Base-by-base conservation (phyloP, 345 rosid species). In the Combretum micranthum region DNA sequence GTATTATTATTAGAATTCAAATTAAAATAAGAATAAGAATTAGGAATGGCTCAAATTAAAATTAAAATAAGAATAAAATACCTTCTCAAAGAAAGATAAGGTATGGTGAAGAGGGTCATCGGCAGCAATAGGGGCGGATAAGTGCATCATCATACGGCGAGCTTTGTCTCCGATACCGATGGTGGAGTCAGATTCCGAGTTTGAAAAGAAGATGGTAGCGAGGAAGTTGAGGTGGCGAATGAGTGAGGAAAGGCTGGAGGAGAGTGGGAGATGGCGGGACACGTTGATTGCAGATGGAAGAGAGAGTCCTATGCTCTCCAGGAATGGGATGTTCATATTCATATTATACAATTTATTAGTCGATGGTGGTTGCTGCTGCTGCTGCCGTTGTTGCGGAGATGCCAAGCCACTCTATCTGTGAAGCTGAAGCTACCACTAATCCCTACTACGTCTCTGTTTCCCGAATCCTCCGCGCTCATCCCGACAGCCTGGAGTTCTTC, bases 11-110 rank as follows among this genome's bases (percentile, higher is more conserved):
- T n/a, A n/a, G n/a, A n/a, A n/a, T n/a, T n/a, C n/a, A n/a, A n/a
- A n/a, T n/a, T n/a, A n/a, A n/a, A n/a, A n/a, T n/a, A n/a, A n/a
- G n/a, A n/a, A n/a, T n/a, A n/a, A n/a, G n/a, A n/a, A n/a, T n/a
- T n/a, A n/a, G n/a, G n/a, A n/a, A n/a, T n/a, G n/a, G n/a, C n/a
- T n/a, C n/a, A n/a, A n/a, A n/a, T n/a, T n/a, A n/a, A n/a, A n/a
- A n/a, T 17, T 18, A 3, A 48, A 8, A 17, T 21, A n/a, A 48
- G 20, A 15, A 15, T n/a, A 10, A 47, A 7, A 47, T 21, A 91
- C 96, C 98, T 92, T 92, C 71, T 92, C 96, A 20, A 92, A 92
- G 63, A 86, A 80, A 53, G 98, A 85, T 63, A 92, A 73, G 2
- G 96, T 86, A 64, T 73, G 85, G 45, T 92, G 95, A 66, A 92